A percentile compares a stretch with the other conserved stretches of the same genome.
phyloP scores from a whole-genome alignment of 345 rosid species.

The Melaleuca quinquenervia region DNA sequence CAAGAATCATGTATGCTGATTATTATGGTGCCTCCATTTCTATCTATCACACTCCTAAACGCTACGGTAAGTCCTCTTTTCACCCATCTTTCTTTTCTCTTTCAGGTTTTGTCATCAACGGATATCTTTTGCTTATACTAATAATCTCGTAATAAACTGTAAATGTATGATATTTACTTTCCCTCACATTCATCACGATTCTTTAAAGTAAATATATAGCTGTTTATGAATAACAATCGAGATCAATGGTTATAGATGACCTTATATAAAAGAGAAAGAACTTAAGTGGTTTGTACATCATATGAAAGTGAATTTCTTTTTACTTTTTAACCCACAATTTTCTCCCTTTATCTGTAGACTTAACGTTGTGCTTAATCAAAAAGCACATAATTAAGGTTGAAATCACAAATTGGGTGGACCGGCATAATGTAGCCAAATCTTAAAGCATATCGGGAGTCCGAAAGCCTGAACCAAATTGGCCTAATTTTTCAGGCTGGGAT shows the following conservation, averaged over 20 bases:
- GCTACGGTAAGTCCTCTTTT: constrained; percentile 22
- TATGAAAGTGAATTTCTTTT: not conserved
- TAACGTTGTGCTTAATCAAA: not conserved
- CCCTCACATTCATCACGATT: not conserved
- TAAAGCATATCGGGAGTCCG: not conserved
- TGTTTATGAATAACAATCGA: not conserved
- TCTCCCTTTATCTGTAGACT: not conserved
- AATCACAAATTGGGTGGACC: not conserved
- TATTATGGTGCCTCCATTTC: constrained; percentile 36
- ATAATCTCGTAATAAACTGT: not conserved
- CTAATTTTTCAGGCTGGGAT: not conserved
- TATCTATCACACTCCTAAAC: constrained; percentile 27
- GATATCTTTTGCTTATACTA: not conserved
- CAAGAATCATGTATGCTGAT: constrained; percentile 44
- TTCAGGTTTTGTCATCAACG: not conserved
- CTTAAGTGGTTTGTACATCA: not conserved
- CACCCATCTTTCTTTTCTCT: not conserved
- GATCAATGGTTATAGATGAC: not conserved
- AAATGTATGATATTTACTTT: not conserved
- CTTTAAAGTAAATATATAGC: not conserved
- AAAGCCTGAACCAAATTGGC: not conserved
- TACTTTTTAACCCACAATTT: not conserved
- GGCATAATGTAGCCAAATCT: not conserved
- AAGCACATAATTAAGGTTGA: not conserved
- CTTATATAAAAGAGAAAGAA: not conserved